Conservation (phyloP, 352 stramenopile genomes). For the Phytophthora pluvialis region DNA sequence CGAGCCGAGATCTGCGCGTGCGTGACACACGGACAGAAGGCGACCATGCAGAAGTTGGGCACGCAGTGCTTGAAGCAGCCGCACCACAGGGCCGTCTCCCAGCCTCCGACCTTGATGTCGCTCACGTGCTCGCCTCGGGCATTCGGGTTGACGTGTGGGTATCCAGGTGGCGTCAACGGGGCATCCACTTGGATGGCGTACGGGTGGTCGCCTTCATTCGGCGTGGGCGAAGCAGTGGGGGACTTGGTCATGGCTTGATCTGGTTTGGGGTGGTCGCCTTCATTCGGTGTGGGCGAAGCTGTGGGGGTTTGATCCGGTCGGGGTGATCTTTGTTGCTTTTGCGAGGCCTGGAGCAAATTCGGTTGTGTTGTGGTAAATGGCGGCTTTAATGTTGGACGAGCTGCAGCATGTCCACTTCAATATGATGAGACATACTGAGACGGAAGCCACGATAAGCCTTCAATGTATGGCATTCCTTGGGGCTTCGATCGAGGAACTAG, state of each 20-base stretch:
- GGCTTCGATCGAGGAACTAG: too few relatives aligned
- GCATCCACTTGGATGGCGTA: conserved; percentile 41
- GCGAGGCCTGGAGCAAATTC: conserved; percentile 9
- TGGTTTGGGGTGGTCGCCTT: conserved; percentile 9
- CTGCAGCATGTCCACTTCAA: conserved; percentile 10
- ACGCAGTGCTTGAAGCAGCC: conserved; percentile 51
- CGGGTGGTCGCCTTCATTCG: conserved; percentile 13
- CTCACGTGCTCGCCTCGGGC: conserved; percentile 7
- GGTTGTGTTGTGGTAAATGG: conserved; percentile 5
- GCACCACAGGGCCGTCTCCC: conserved; percentile 38
- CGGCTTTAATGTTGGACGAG: conserved; percentile 8
- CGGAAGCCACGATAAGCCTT: not conserved
- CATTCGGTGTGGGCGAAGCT: conserved; percentile 6
- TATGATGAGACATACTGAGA: conserved; percentile 7
- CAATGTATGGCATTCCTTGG: not conserved
- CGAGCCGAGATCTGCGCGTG: conserved; percentile 46
- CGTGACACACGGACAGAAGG: conserved; percentile 48
- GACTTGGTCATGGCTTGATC: conserved; percentile 14
- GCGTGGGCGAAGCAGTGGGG: conserved; percentile 2
- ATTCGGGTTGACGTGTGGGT: not conserved
- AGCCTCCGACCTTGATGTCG: conserved; percentile 31
- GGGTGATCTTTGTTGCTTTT: not conserved
- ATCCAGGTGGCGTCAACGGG: conserved; percentile 16
- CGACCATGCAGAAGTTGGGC: conserved; percentile 58
- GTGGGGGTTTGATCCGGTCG: not conserved